These are phyloP conservation scores for Fusarium phyllophilum DNA, from an alignment of 2,329 filamentous ascomycete genomes.

Conservation along the genomic window DNA sequence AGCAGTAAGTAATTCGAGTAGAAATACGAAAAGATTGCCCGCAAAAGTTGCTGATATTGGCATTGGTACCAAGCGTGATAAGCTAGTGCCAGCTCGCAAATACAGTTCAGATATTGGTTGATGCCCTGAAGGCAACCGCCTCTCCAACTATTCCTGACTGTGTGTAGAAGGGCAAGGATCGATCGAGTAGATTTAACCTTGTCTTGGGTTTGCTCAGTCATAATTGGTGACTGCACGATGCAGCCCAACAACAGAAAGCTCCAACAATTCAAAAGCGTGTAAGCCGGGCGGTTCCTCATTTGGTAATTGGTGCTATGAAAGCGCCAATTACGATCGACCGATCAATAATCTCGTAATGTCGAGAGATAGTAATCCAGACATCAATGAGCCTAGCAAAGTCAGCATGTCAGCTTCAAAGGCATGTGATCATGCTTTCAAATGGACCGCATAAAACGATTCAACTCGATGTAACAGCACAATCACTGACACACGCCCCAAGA, in stretches of 20 bases:
- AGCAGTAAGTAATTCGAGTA: slow-evolving; percentile 6
- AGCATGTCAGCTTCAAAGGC: slow-evolving; percentile 24
- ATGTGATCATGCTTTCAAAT: slow-evolving; percentile 7
- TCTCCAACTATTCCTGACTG: not conserved
- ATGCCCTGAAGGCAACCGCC: not conserved
- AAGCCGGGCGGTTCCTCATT: slow-evolving; percentile 13
- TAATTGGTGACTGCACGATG: not conserved
- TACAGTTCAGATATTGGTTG: slow-evolving; percentile 19
- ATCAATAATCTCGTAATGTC: slow-evolving; percentile 1
- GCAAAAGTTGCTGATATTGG: slow-evolving; percentile 14
- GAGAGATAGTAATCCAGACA: slow-evolving; percentile 3
- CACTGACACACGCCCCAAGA: not conserved
- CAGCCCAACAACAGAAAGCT: slow-evolving; percentile 10
- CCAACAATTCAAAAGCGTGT: slow-evolving; percentile 10
- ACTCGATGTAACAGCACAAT: slow-evolving; percentile 19
- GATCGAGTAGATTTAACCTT: not conserved
- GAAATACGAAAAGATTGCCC: slow-evolving; percentile 31
- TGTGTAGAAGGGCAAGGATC: slow-evolving; percentile 1
- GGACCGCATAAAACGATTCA: slow-evolving; percentile 3
- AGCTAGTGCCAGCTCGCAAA: slow-evolving; percentile 34
- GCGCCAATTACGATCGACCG: slow-evolving; percentile 7
- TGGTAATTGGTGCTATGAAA: not conserved
- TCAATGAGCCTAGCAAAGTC: not conserved
- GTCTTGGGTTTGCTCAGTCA: slow-evolving; percentile 11
- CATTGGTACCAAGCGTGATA: slow-evolving; percentile 5